Percentiles rank a stretch among this genome's conserved stretches.
phyloP scores from a whole-genome alignment of 2,329 filamentous ascomycete genomes.

The Didymella glomerata region DNA sequence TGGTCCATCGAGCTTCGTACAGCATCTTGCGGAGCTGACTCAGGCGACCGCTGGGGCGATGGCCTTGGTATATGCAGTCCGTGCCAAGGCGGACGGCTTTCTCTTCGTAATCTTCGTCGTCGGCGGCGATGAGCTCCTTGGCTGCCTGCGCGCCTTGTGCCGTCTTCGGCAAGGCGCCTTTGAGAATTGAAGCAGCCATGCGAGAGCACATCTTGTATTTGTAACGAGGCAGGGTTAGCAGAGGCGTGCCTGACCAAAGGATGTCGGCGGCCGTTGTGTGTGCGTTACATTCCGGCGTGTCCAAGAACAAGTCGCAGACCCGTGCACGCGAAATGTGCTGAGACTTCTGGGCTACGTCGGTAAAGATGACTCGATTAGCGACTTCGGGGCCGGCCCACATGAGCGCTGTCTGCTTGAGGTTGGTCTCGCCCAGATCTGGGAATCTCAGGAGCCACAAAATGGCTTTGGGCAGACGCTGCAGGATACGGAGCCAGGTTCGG shows the following conservation, averaged over 20 bases:
- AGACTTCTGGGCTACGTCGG: conserved; percentile 94
- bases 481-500: conserved; percentile 91
- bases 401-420: conserved; percentile 80
- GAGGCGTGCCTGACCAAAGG: conserved; percentile 92
- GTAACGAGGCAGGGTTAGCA: conserved; percentile 89
- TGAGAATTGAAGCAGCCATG: conserved; percentile 95
- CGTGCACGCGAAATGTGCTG: conserved; percentile 92
- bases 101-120: conserved; percentile 85
- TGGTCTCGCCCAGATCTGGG: conserved; percentile 88
- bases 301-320: conserved; percentile 92
- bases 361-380: conserved; percentile 88
- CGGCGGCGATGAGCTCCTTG: conserved; percentile 76
- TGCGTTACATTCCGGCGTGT: conserved; percentile 97
- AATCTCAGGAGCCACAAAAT: conserved; percentile 97
- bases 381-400: conserved; percentile 87
- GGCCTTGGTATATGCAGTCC: conserved; percentile 44
- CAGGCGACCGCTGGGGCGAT: conserved; percentile 67
- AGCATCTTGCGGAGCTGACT: conserved; percentile 81
- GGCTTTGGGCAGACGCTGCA: conserved; percentile 83
- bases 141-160: conserved; percentile 73
- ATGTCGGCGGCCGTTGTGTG: conserved; percentile 98
- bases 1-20: conserved; percentile 84
- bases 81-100: conserved; percentile 52
- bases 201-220: conserved; percentile 99
- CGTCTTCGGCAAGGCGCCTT: conserved; percentile 81